A percentile compares a stretch with the other conserved stretches of the same genome.
These are phyloP conservation scores for Apophysomyces elegans DNA, from an alignment of 371 early-diverging fungal species.

Conservation along the genomic window DNA sequence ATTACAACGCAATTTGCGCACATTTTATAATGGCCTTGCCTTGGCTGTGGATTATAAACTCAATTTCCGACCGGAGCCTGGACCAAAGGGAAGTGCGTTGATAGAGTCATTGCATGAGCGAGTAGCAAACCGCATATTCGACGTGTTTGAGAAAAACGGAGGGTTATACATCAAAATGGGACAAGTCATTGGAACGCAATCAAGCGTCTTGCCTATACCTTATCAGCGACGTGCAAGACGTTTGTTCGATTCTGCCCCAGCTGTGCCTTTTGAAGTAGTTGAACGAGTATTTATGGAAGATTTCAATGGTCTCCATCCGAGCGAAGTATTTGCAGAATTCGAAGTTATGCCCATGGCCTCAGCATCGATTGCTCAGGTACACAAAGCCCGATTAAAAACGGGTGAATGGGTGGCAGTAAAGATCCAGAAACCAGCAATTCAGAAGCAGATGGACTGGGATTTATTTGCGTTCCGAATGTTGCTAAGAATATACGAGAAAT, in stretches of 20 bases:
- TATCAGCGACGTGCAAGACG: constrained; percentile 71
- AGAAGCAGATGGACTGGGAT: constrained; percentile 85
- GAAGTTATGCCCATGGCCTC: constrained; percentile 78
- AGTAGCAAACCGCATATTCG: constrained; percentile 74
- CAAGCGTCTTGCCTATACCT: constrained; percentile 77
- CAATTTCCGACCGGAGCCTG: constrained; percentile 67
- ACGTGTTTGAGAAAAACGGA: constrained; percentile 82
- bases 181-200: constrained; percentile 84
- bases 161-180: constrained; percentile 92
- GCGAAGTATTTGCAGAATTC: constrained; percentile 76
- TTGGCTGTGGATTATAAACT: constrained; percentile 76
- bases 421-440: constrained; percentile 90
- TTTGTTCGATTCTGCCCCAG: constrained; percentile 87
- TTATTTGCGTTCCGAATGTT: constrained; percentile 69
- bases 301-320: constrained; percentile 58
- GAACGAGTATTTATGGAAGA: constrained; percentile 73
- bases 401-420: constrained; percentile 88
- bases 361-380: constrained; percentile 95
- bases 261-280: constrained; percentile 69
- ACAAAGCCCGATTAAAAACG: constrained; percentile 77
- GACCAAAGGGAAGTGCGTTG: constrained; percentile 29
- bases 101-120: constrained; percentile 69
- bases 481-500: constrained; percentile 64
- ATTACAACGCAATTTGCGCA: constrained; percentile 58
- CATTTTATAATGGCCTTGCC: constrained; percentile 63